Evolutionary conservation across 2,329 filamentous ascomycete genomes (phyloP), one percentile per base, ranked within the genome.

Genomic region (Fusarium sp.): DNA sequence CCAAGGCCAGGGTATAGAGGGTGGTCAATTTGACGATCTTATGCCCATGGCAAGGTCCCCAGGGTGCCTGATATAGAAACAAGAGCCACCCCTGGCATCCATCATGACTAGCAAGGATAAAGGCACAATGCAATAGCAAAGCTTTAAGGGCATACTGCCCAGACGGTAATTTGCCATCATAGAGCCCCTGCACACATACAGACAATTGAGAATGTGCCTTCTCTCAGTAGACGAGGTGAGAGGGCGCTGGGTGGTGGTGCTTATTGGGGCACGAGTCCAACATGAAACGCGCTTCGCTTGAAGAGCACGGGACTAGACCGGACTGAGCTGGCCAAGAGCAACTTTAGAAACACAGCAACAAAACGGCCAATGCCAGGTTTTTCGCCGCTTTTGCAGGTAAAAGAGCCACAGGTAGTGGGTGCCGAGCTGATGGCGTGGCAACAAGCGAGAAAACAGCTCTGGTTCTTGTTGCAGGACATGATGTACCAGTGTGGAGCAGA

Each of bases 21-120:
- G 81, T 80, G 82, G 83, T 85, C 85, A 86, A 86, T 84, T 85
- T 83, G 83, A 79, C 78, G 81, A 84, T 85, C 82, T 86, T 85
- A 86, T 85, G 83, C 82, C 58, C 40, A 63, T 63, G 46, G 59
- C 81, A 83, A 83, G 79, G 79, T 76, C 74, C 74, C 63, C 52
- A 67, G 75, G 77, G 77, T 81, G 77, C 81, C 79, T 78, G 80
- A 83, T 84, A 83, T 84, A 83, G 82, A 83, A 83, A 81, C 79
- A 78, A 77, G 52, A 62, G 60, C 56, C 68, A 68, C 70, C 75
- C 78, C 75, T 75, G 64, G 48, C 65, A 68, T 69, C 61, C 56
- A 61, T 67, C 60, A 70, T 64, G 50, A 63, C 57, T 65, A 56
- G 57, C 69, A 65, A 68, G 71, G 70, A 62, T 71, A 61, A 56